Conservation (phyloP, 176 grass and related monocot genomes). For the maize (Zea mays) region Zm-B73-REFERENCE-NAM-5.0 NC_050097.1:112101001-112101500, state of each 20-base stretch:
- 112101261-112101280: neutral
- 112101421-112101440: neutral
- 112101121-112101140: neutral
- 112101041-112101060: slow-evolving; percentile 18
- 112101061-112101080: slow-evolving; percentile 8
- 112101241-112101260: slow-evolving; percentile 37
- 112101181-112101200: slow-evolving; percentile 49
- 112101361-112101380: slow-evolving; percentile 48
- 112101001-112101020: slow-evolving; percentile 3
- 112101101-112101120: slow-evolving; percentile 1
- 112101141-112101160: slow-evolving; percentile 17
- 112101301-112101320: neutral
- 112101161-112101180: slow-evolving; percentile 39
- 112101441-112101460: slow-evolving; percentile 48
- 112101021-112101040: neutral
- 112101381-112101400: slow-evolving; percentile 58
- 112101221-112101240: neutral
- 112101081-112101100: slow-evolving; percentile 32
- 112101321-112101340: slow-evolving; percentile 32
- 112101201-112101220: slow-evolving; percentile 33
- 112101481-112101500: slow-evolving; percentile 36
- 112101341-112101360: neutral
- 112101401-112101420: slow-evolving; percentile 45
- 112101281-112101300: neutral
- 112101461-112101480: slow-evolving; percentile 45